phyloP scores from a whole-genome alignment of 2,329 filamentous ascomycete species.

The Aspergillus ochraceus region DNA sequence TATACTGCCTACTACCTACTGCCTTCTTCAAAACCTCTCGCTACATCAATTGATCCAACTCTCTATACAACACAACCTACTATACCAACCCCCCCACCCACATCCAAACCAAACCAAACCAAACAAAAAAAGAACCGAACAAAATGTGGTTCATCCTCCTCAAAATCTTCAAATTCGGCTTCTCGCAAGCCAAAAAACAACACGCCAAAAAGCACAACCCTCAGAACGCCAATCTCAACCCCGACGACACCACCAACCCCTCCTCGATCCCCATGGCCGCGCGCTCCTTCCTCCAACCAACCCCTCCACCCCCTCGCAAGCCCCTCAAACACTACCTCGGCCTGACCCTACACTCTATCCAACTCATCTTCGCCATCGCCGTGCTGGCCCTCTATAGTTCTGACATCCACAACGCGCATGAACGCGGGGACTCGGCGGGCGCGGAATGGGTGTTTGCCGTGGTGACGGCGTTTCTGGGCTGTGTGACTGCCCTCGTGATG shows the following conservation, averaged over 20 bases:
- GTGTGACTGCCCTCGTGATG: slow-evolving; percentile 65
- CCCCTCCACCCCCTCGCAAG: slow-evolving; percentile 13
- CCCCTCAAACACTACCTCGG: slow-evolving; percentile 24
- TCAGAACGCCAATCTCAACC: slow-evolving; percentile 13
- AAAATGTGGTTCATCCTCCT: slow-evolving; percentile 32
- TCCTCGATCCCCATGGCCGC: slow-evolving; percentile 18
- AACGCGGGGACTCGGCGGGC: slow-evolving; percentile 54
- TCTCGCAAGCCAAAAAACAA: slow-evolving; percentile 32
- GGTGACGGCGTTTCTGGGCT: slow-evolving; percentile 65
- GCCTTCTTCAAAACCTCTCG: no score
- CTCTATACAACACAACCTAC: neutral
- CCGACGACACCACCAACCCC: slow-evolving; percentile 16
- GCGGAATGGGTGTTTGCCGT: slow-evolving; percentile 79
- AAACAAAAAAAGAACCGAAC: neutral
- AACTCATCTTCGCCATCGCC: slow-evolving; percentile 73
- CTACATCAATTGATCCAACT: no score
- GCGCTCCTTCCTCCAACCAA: slow-evolving; percentile 16
- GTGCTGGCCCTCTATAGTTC: slow-evolving; percentile 77
- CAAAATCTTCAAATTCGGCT: slow-evolving; percentile 30
- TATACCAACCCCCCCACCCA: neutral
- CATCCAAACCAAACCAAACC: slow-evolving; percentile 3
- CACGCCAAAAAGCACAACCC: slow-evolving; percentile 26
- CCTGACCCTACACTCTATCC: slow-evolving; percentile 65
- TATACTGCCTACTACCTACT: neutral
- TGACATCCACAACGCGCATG: slow-evolving; percentile 55